Conservation (phyloP, 805 yeast species). For the Suhomyces vadensis region DNA sequence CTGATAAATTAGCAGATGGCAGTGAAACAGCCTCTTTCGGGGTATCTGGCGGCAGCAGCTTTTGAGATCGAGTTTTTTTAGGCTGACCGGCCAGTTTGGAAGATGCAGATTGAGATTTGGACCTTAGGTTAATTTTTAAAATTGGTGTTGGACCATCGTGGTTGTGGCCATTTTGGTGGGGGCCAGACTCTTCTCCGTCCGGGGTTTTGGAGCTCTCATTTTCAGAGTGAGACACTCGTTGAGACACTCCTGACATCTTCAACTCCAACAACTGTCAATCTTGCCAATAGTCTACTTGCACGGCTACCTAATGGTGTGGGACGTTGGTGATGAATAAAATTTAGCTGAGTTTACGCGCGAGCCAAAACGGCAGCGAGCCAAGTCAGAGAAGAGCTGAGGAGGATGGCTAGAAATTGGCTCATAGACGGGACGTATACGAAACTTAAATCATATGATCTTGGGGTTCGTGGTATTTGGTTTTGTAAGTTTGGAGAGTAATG, state of each 20-base stretch:
- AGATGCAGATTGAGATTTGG: neutral
- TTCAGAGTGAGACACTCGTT: neutral
- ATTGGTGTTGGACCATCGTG: neutral
- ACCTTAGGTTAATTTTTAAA: neutral
- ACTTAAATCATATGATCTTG: too few relatives aligned
- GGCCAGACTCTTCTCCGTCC: neutral
- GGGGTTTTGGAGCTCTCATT: neutral
- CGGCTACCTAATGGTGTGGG: neutral
- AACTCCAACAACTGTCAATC: neutral
- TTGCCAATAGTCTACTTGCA: neutral
- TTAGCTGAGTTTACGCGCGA: slow-evolving; percentile 1
- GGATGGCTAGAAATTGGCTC: neutral
- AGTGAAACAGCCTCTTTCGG: neutral
- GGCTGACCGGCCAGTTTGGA: neutral
- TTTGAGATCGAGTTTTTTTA: neutral
- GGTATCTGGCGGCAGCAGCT: neutral
- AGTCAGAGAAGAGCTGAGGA: neutral
- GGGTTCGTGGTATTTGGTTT: too few relatives aligned
- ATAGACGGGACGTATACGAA: too few relatives aligned
- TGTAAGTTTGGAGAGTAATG: too few relatives aligned
- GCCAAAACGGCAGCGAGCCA: neutral
- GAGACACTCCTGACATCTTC: slow-evolving; percentile 1
- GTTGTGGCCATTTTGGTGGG: neutral
- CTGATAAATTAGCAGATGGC: neutral
- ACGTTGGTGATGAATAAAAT: neutral